A percentile compares a stretch with the other conserved stretches of the same genome.
phyloP scores from a whole-genome alignment of 768 basidiomycete genomes.

The Trametes sanguinea region DNA sequence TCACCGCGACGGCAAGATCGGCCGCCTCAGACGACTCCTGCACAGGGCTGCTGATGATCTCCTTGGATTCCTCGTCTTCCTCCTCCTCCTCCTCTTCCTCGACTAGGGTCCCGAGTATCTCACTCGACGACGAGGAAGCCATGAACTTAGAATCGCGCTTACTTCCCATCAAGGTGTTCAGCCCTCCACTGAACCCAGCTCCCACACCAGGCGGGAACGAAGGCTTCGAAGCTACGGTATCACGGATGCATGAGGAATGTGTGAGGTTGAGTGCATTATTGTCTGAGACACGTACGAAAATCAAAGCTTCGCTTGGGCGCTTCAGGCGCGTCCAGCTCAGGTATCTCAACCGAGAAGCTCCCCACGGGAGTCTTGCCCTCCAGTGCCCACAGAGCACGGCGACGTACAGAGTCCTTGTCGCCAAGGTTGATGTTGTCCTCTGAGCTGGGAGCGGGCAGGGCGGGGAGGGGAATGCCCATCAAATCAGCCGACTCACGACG shows the following conservation, averaged over 20 bases:
- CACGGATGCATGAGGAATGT: constrained; percentile 39
- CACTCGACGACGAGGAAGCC: constrained; percentile 64
- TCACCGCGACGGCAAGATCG: constrained; percentile 14
- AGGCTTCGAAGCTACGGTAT: constrained; percentile 55
- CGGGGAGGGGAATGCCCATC: constrained; percentile 80
- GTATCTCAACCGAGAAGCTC: constrained; percentile 78
- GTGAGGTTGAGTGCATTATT: background rate
- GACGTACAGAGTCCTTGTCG: constrained; percentile 77
- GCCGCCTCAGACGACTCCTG: constrained; percentile 6
- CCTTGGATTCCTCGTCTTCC: constrained; percentile 23
- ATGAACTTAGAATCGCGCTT: constrained; percentile 82
- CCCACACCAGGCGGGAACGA: constrained; percentile 55
- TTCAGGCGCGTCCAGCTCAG: constrained; percentile 67
- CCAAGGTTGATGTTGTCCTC: constrained; percentile 71
- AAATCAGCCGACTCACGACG: constrained; percentile 88
- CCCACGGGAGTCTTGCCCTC: constrained; percentile 77
- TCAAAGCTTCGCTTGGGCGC: constrained; percentile 60
- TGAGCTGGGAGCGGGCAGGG: constrained; percentile 54
- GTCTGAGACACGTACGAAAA: constrained; percentile 54
- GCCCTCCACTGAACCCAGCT: constrained; percentile 41
- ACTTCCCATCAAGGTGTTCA: constrained; percentile 47
- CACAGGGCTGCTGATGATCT: constrained; percentile 14
- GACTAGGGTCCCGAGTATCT: constrained; percentile 74
- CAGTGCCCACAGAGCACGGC: constrained; percentile 81
- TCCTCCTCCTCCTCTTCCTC: constrained; percentile 88